These are phyloP conservation scores for Citrus australasica DNA, from an alignment of 345 rosid genomes.

Conservation along the genomic window DNA sequence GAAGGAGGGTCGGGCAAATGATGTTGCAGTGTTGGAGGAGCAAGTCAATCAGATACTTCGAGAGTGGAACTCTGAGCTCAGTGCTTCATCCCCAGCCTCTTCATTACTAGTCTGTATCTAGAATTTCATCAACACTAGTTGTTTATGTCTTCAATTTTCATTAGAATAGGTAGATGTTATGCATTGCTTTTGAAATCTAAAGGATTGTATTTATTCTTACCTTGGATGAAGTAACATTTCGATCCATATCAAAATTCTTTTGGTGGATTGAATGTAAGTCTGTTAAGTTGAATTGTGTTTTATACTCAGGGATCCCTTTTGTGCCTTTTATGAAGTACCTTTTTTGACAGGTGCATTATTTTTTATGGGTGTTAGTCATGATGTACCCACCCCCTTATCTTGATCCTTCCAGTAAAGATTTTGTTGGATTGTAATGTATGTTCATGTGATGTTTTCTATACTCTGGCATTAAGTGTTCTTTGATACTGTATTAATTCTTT, in stretches of 20 bases:
- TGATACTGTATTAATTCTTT: not conserved
- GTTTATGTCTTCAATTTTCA: not conserved
- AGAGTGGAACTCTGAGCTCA: conserved; percentile 76
- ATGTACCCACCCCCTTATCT: not conserved
- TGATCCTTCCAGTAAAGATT: not conserved
- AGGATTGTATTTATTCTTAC: not conserved
- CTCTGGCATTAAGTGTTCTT: not conserved
- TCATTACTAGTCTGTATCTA: conserved; percentile 53
- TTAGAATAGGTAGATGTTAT: not conserved
- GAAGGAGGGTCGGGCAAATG: conserved; percentile 48
- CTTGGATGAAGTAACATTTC: not conserved
- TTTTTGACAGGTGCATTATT: not conserved
- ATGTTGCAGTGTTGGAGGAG: conserved; percentile 57
- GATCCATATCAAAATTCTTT: not conserved
- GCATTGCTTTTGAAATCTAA: not conserved
- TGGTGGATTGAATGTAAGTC: not conserved
- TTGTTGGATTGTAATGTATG: not conserved
- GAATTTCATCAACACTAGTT: not conserved
- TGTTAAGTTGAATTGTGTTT: not conserved
- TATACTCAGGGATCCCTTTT: not conserved
- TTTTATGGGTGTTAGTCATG: not conserved
- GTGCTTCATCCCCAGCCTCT: conserved; percentile 57
- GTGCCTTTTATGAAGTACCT: not conserved
- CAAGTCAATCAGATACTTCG: conserved; percentile 61
- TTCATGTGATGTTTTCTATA: not conserved